These are phyloP conservation scores for Oryza nivara DNA, from an alignment of 176 grass and related monocot genomes.

Conservation along the genomic window DNA sequence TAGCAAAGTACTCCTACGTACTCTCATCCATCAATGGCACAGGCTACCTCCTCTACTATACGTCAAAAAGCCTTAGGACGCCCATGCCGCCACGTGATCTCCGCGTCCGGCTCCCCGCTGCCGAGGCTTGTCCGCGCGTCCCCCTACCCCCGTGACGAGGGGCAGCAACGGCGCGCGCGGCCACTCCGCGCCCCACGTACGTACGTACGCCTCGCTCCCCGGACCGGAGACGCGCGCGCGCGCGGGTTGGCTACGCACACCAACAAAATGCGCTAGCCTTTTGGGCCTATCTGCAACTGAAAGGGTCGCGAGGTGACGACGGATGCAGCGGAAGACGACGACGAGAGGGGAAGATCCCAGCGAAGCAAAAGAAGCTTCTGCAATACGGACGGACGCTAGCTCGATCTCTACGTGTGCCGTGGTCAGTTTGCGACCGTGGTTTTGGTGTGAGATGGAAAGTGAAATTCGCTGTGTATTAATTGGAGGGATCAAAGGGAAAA, in stretches of 20 bases:
- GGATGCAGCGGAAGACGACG: not conserved
- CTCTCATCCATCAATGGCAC: not conserved
- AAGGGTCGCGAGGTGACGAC: not conserved
- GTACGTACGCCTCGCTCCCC: not conserved
- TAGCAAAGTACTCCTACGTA: too few relatives aligned
- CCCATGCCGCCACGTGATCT: constrained; percentile 38
- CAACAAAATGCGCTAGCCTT: constrained; percentile 2
- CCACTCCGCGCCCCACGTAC: not conserved
- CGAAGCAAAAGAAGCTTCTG: not conserved
- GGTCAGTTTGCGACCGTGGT: not conserved
- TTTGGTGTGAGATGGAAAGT: not conserved
- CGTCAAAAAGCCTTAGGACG: not conserved
- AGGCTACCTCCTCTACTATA: not conserved
- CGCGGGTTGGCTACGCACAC: not conserved
- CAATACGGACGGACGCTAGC: not conserved
- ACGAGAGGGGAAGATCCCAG: not conserved
- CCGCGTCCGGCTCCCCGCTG: not conserved
- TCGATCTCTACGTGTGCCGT: too few relatives aligned
- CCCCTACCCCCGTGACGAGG: not conserved
- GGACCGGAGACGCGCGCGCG: not conserved
- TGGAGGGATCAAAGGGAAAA: not conserved
- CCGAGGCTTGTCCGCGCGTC: constrained; percentile 38
- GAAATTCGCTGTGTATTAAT: too few relatives aligned
- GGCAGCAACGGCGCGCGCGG: not conserved
- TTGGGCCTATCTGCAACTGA: constrained; percentile 29